Evolutionary conservation across 2,329 filamentous ascomycete genomes (phyloP).

Genomic region (Aspergillus thermomutatus): DNA sequence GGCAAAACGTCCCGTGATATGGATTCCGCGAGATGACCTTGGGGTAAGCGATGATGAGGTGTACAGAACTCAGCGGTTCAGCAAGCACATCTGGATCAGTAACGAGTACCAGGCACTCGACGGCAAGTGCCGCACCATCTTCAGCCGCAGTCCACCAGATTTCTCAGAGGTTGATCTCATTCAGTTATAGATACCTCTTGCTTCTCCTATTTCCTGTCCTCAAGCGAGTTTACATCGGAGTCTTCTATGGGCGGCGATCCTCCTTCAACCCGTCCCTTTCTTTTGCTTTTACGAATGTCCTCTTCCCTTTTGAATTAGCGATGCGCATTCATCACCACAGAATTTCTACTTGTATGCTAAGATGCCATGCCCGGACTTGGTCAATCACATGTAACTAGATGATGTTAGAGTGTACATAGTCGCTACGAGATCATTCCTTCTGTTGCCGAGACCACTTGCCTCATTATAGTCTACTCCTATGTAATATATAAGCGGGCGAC

Average conservation of each 20-base stretch:
- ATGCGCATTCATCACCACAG: background rate
- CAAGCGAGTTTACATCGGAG: background rate
- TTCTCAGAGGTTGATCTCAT: constrained; percentile 87
- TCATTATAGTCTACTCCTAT: no score
- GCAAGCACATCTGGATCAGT: constrained; percentile 82
- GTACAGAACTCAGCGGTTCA: constrained; percentile 69
- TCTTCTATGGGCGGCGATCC: background rate
- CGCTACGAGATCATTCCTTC: background rate
- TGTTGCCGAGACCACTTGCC: background rate
- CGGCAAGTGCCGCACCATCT: constrained; percentile 76
- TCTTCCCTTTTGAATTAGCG: background rate
- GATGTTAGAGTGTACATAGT: background rate
- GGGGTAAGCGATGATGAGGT: constrained; percentile 93
- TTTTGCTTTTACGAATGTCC: background rate
- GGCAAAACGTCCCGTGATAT: constrained; percentile 80
- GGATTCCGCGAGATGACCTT: constrained; percentile 88
- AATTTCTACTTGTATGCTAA: background rate
- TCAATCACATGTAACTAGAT: background rate
- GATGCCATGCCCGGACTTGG: background rate
- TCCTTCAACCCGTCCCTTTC: background rate
- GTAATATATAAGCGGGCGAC: no score
- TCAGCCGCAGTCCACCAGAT: constrained; percentile 80
- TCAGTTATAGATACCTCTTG: constrained; percentile 53
- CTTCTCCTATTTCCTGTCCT: background rate
- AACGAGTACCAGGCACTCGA: constrained; percentile 89